These are phyloP conservation scores for Tirmania nivea DNA, from an alignment of 495 filamentous ascomycete species.

Conservation along the genomic window DNA sequence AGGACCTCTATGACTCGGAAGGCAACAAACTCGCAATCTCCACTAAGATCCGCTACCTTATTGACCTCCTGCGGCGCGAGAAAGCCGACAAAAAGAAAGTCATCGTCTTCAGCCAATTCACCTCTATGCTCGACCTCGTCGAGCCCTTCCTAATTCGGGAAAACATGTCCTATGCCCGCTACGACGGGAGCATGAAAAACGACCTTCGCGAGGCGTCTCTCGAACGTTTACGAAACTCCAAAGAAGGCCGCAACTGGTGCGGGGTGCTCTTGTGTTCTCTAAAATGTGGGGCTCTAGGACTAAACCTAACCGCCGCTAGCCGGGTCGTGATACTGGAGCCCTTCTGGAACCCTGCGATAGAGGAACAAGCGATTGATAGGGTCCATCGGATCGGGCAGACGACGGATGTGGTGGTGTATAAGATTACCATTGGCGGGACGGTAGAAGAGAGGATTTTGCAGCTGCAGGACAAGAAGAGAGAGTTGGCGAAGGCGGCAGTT, in stretches of 20 bases:
- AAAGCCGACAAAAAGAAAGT: slow-evolving; percentile 56
- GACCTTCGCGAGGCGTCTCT: slow-evolving; percentile 77
- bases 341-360: slow-evolving; percentile 89
- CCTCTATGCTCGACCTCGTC: slow-evolving; percentile 78
- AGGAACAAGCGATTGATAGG: slow-evolving; percentile 82
- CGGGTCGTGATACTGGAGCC: slow-evolving; percentile 67
- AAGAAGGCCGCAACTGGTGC: slow-evolving; percentile 21
- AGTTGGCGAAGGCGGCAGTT: slow-evolving; percentile 72
- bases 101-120: slow-evolving; percentile 91
- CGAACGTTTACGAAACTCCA: slow-evolving; percentile 23
- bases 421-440: slow-evolving; percentile 62
- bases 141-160: slow-evolving; percentile 67
- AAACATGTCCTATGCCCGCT: slow-evolving; percentile 57
- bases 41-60: slow-evolving; percentile 71
- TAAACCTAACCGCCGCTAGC: slow-evolving; percentile 76
- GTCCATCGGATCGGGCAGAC: slow-evolving; percentile 78
- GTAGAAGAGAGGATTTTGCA: slow-evolving; percentile 68
- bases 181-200: slow-evolving; percentile 91
- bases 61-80: slow-evolving; percentile 62
- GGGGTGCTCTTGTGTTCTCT: slow-evolving; percentile 70
- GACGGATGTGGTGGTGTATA: slow-evolving; percentile 52
- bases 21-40: slow-evolving; percentile 39
- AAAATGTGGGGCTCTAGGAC: slow-evolving; percentile 61
- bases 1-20: slow-evolving; percentile 26
- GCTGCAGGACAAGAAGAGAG: slow-evolving; percentile 60